Base-by-base conservation (phyloP, 345 rosid genomes). In the Trapa incisa region DNA sequence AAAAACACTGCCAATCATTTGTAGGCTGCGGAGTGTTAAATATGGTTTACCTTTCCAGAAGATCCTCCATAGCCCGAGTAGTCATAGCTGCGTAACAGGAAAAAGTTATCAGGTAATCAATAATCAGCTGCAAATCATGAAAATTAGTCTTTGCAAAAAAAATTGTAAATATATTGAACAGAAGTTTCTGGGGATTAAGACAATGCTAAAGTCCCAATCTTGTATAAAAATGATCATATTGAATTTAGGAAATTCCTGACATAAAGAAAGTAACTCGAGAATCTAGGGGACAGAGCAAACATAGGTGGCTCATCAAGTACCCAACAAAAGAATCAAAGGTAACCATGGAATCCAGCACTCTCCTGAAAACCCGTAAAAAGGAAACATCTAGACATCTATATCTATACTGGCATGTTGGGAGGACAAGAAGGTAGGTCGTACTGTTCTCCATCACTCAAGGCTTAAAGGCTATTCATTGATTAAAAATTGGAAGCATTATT, bases 51-150 rank as follows among this genome's bases (percentile, higher is more conserved):
- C 99, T 94, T 94, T 41, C 99, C 99, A 47, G 96, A 80, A 65
- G 99, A 94, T 69, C 82, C 97, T 75, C 99, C 99, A 75, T 94
- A 94, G 68, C 99, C 99, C n/a, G 99, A 91, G 85, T 94, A 94
- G 73, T 94, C 99, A 75, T 94, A 94, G 82, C 99, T 94, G 90
- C 71, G 70, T 22, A 68, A 65, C 22, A 39, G 17, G 56, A 73
- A 41, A 67, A 37, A 37, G 47, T 37, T 22, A 22, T n/a, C 60
- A 57, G 12, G 48, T 65, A 39, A 64, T 4, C 7, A 41, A n/a
- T 17, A 58, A 1, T 58, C n/a, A 11, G 3, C 35, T 58, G 13
- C 63, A 58, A 35, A 29, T 35, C 11, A 58, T 11, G 37, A 32
- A 58, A 16, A 58, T 9, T 32, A 11, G 16, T 32, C 12, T 33